Conservation (phyloP, 257 asterid genomes). For the Gynochthodes officinalis region DNA sequence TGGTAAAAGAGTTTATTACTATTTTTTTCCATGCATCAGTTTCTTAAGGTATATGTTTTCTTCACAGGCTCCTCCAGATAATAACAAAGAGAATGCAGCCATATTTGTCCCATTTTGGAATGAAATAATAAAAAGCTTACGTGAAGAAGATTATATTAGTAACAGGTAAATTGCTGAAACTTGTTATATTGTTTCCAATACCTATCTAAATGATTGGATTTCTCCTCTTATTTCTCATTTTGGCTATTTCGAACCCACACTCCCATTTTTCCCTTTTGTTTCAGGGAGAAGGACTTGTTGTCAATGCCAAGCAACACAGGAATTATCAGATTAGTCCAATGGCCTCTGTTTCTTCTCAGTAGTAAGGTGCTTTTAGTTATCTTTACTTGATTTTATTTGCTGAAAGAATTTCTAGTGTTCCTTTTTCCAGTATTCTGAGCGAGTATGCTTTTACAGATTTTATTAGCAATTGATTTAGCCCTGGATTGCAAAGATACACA, state of each 20-base stretch:
- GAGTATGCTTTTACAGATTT: constrained; percentile 49
- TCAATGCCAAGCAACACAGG: constrained; percentile 97
- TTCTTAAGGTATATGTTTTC: background rate
- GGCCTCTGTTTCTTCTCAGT: constrained; percentile 98
- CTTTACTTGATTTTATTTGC: background rate
- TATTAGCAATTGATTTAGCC: constrained; percentile 94
- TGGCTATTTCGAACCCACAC: background rate
- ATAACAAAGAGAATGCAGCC: constrained; percentile 73
- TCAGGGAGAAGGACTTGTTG: constrained; percentile 96
- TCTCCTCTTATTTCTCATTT: background rate
- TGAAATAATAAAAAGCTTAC: constrained; percentile 86
- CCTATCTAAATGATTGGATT: background rate
- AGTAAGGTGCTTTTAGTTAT: constrained; percentile 65
- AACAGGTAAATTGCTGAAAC: constrained; percentile 52
- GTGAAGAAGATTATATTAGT: constrained; percentile 96
- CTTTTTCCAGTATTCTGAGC: constrained; percentile 15
- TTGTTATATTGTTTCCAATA: background rate
- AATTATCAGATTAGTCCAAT: constrained; percentile 83
- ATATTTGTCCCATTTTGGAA: constrained; percentile 97
- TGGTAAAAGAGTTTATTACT: background rate
- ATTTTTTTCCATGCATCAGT: background rate
- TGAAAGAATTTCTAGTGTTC: constrained; percentile 8
- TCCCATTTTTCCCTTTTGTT: background rate
- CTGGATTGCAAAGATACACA: constrained; percentile 96
- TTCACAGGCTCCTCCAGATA: constrained; percentile 53